These are phyloP conservation scores for Imleria badia DNA, from an alignment of 768 basidiomycete genomes.

Conservation along the genomic window DNA sequence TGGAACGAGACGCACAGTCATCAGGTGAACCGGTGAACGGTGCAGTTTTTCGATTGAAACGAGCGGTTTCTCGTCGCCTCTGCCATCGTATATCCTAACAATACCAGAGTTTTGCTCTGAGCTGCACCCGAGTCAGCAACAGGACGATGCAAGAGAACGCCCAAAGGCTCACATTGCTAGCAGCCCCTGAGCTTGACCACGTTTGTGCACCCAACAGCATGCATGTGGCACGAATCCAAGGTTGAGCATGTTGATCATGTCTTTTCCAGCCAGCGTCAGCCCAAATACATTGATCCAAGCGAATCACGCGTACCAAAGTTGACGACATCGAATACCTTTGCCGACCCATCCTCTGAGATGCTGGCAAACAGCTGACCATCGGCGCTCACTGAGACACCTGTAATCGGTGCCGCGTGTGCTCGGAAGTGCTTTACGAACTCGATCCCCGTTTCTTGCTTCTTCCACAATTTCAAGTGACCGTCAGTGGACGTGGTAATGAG, in stretches of 20 bases:
- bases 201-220: conserved; percentile 93
- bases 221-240: conserved; percentile 82
- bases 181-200: conserved; percentile 83
- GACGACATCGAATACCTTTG: conserved; percentile 95
- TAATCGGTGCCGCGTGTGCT: conserved; percentile 79
- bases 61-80: conserved; percentile 79
- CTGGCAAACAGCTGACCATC: conserved; percentile 94
- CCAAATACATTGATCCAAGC: neutral
- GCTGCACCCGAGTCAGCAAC: conserved; percentile 40
- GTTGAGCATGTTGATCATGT: conserved; percentile 99
- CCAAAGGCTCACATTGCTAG: conserved; percentile 75
- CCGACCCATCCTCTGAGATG: conserved; percentile 86
- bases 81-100: conserved; percentile 90
- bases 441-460: conserved; percentile 93
- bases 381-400: conserved; percentile 79
- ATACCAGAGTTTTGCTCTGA: conserved; percentile 73
- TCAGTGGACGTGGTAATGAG: conserved; percentile 93
- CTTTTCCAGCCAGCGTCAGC: conserved; percentile 38
- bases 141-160: neutral
- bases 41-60: conserved; percentile 78
- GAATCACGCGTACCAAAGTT: conserved; percentile 80
- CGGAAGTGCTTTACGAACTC: conserved; percentile 99
- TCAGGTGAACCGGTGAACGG: conserved; percentile 85
- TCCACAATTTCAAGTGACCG: conserved; percentile 98
- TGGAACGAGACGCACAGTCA: conserved; percentile 59